Evolutionary conservation across 192 early-diverging fungal genomes (phyloP), one percentile per base, ranked within the genome.

Genomic region (Pilaira anomala): DNA sequence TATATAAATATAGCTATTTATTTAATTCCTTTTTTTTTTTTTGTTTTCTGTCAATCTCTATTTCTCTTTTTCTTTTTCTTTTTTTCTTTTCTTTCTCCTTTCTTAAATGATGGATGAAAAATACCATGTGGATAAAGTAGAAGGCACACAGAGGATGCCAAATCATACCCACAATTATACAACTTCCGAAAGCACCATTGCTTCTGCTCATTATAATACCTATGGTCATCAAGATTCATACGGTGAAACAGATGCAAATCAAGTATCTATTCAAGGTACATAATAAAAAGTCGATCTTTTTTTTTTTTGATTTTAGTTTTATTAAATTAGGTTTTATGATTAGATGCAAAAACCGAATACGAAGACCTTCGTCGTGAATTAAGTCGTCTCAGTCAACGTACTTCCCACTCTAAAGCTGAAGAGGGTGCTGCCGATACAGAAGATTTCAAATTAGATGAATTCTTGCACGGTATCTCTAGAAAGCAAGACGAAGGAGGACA

Each of bases 401-500:
- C 55, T 39, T 67, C 65, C 7, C 30, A 45, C 1, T 42, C 59
- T 3, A 57, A 60, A 22, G 5, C 67, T 22, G 71, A 73, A 67
- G 61, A 73, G 53, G 71, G 71, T 6, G 29, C 29, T 7, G 44
- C 42, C 28, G 18, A 29, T 24, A n/a, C 16, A 26, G 71, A 73
- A 28, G 65, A 58, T 19, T 73, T 73, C 30, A 58, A 73, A n/a
- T 36, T 73, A 2, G 56, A 66, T 18, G 56, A 66, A 40, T 73
- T 73, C 26, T n/a, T 73, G 18, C 52, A 60, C 16, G 48, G 54
- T 59, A 39, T 73, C 12, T 60, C 39, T 7, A 36, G 41, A 7
- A 46, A 62, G 5, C 36, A 46, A 40, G 16, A 16, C n/a, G 62
- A 42, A 22, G 58, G 33, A 7, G 72, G 58, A 16, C 49, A 57